Evolutionary conservation across 2,329 filamentous ascomycete species (phyloP).

Genomic region (Colletotrichum liriopes): DNA sequence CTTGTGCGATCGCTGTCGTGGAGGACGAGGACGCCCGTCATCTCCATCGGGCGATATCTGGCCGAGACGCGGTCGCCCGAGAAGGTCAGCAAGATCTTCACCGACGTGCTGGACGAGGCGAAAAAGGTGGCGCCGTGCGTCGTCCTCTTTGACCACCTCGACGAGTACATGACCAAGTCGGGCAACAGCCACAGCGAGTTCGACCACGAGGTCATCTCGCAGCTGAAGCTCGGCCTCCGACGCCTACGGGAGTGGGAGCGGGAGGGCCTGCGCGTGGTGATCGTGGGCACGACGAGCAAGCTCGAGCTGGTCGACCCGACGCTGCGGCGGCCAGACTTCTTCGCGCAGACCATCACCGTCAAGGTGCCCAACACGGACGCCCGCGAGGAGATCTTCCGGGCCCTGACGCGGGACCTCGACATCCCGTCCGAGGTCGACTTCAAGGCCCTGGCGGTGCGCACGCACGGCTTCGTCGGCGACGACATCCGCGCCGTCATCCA

Average conservation of each 20-base stretch:
- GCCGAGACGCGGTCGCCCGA: conserved; percentile 52
- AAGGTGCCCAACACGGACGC: conserved; percentile 86
- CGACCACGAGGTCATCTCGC: conserved; percentile 88
- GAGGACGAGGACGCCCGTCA: conserved; percentile 80
- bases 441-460: conserved; percentile 81
- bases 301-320: conserved; percentile 89
- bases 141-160: conserved; percentile 93
- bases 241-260: conserved; percentile 81
- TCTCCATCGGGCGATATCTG: conserved; percentile 65
- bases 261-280: conserved; percentile 83
- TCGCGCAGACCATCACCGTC: conserved; percentile 89
- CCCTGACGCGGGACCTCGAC: conserved; percentile 77
- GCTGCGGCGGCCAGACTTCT: conserved; percentile 80
- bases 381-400: conserved; percentile 83
- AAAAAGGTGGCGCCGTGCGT: conserved; percentile 89
- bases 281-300: conserved; percentile 91
- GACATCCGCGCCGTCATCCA: conserved; percentile 81
- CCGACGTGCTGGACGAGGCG: conserved; percentile 78
- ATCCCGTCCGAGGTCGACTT: conserved; percentile 83
- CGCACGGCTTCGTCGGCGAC: conserved; percentile 93
- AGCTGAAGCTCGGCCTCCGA: conserved; percentile 90
- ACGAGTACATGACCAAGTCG: conserved; percentile 85
- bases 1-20: conserved; percentile 82
- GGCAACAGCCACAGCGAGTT: conserved; percentile 89
- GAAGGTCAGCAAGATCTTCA: conserved; percentile 56